These are phyloP conservation scores for Vanderwaltozyma verrucispora DNA, from an alignment of 805 yeast species.

Conservation along the genomic window DNA sequence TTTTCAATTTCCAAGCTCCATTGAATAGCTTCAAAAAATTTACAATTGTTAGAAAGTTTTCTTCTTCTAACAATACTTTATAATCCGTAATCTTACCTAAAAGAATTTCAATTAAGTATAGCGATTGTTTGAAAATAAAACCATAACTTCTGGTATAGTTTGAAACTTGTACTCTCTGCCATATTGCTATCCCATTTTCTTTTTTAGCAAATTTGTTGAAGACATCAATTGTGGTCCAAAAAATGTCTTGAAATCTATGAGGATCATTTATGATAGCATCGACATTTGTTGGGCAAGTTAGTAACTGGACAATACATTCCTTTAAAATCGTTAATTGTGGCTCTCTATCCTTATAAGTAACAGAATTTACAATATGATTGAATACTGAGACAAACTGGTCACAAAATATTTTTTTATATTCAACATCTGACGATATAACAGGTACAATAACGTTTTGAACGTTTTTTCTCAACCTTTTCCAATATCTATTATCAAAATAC, in stretches of 20 bases:
- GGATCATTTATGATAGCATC: slow-evolving; percentile 12
- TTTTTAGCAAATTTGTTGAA: slow-evolving; percentile 34
- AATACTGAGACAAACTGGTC: slow-evolving; percentile 45
- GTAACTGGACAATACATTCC: slow-evolving; percentile 71
- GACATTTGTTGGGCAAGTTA: slow-evolving; percentile 81
- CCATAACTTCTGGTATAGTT: slow-evolving; percentile 28
- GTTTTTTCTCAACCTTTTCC: slow-evolving; percentile 40
- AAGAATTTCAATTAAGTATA: slow-evolving; percentile 28
- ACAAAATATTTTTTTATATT: slow-evolving; percentile 39
- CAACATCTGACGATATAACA: slow-evolving; percentile 40
- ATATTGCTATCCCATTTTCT: slow-evolving; percentile 28
- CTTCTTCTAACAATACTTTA: slow-evolving; percentile 26
- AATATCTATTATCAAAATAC: slow-evolving; percentile 48
- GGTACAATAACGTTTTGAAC: slow-evolving; percentile 45
- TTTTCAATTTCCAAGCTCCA: slow-evolving; percentile 42
- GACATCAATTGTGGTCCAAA: slow-evolving; percentile 37
- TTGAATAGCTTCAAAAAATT: slow-evolving; percentile 46
- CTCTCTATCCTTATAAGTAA: slow-evolving; percentile 67
- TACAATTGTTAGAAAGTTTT: slow-evolving; percentile 33
- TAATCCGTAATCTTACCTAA: slow-evolving; percentile 27
- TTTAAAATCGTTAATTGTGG: slow-evolving; percentile 73
- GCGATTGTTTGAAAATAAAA: slow-evolving; percentile 27
- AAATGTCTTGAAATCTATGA: slow-evolving; percentile 33
- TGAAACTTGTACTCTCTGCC: slow-evolving; percentile 27
- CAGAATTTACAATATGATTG: slow-evolving; percentile 38